Conservation (phyloP, 2,329 filamentous ascomycete species). For the Mycogone perniciosa region DNA sequence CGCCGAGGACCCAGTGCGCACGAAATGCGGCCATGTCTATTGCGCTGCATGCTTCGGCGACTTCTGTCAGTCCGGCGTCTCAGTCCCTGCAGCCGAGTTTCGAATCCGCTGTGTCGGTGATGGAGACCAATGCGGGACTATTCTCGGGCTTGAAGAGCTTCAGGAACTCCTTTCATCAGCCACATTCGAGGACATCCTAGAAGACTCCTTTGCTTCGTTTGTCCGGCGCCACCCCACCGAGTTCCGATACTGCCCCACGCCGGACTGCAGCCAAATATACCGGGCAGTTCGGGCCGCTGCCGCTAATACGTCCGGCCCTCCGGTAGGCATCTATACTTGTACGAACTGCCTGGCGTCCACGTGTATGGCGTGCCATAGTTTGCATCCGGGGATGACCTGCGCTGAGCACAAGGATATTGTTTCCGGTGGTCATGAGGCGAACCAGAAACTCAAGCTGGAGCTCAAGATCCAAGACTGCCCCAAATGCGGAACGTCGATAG, state of each 20-base stretch:
- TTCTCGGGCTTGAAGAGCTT: background rate
- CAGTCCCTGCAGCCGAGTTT: background rate
- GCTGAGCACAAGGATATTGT: constrained; percentile 24
- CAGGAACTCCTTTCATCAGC: constrained; percentile 2
- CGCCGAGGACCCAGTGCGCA: constrained; percentile 30
- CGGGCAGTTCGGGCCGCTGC: constrained; percentile 18
- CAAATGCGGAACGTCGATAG: constrained; percentile 32
- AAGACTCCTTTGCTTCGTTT: constrained; percentile 30
- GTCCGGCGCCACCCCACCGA: constrained; percentile 25
- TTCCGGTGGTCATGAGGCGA: constrained; percentile 20
- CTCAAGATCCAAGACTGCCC: constrained; percentile 37
- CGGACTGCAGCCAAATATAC: constrained; percentile 39
- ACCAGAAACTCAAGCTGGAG: constrained; percentile 26
- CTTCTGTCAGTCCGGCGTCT: constrained; percentile 2
- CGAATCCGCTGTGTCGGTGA: constrained; percentile 1
- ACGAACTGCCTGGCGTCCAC: constrained; percentile 27
- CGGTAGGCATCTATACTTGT: constrained; percentile 25
- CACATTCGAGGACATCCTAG: constrained; percentile 20
- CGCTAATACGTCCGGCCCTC: background rate
- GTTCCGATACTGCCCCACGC: constrained; percentile 36
- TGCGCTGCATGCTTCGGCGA: constrained; percentile 36
- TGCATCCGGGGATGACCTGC: constrained; percentile 30
- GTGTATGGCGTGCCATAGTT: constrained; percentile 30
- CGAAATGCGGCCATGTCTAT: constrained; percentile 35
- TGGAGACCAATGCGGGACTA: background rate